A percentile compares a stretch with the other conserved stretches of the same genome.
These are phyloP conservation scores for Carallia pectinifolia DNA, from an alignment of 345 rosid genomes.

Conservation along the genomic window DNA sequence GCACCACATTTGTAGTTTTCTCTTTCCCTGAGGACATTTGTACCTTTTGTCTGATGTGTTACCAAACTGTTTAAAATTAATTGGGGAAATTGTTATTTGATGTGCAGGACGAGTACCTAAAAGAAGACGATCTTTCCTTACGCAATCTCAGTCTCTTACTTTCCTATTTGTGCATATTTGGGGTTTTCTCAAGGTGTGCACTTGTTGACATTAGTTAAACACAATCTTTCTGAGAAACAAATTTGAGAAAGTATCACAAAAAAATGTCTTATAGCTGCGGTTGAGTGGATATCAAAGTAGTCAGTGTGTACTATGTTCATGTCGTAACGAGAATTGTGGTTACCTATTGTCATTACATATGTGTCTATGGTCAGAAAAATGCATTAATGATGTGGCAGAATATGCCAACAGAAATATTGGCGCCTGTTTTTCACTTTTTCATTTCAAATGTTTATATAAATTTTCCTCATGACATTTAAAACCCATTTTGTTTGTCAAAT, in stretches of 20 bases:
- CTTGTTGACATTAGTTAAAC: slow-evolving; percentile 12
- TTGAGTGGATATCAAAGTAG: not conserved
- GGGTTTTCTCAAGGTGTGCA: slow-evolving; percentile 79
- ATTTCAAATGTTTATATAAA: no score
- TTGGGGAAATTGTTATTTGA: slow-evolving; percentile 1
- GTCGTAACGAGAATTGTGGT: not conserved
- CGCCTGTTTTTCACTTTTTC: no score
- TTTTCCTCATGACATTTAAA: not conserved
- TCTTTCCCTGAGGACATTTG: not conserved
- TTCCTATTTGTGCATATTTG: slow-evolving; percentile 69
- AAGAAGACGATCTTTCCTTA: slow-evolving; percentile 74
- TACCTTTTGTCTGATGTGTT: not conserved
- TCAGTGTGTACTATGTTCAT: not conserved
- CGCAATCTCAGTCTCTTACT: slow-evolving; percentile 77
- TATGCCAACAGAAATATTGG: no score
- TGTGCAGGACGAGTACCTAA: slow-evolving; percentile 73
- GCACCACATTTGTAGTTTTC: not conserved
- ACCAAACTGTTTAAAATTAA: not conserved
- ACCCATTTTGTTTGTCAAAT: slow-evolving; percentile 1
- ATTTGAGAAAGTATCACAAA: not conserved
- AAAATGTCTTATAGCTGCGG: no score
- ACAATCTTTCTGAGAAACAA: not conserved
- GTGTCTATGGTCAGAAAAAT: no score
- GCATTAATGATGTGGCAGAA: no score
- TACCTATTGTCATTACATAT: not conserved